Base-by-base conservation (phyloP, 2,329 filamentous ascomycete genomes). In the Penicillium vulpinum region DNA sequence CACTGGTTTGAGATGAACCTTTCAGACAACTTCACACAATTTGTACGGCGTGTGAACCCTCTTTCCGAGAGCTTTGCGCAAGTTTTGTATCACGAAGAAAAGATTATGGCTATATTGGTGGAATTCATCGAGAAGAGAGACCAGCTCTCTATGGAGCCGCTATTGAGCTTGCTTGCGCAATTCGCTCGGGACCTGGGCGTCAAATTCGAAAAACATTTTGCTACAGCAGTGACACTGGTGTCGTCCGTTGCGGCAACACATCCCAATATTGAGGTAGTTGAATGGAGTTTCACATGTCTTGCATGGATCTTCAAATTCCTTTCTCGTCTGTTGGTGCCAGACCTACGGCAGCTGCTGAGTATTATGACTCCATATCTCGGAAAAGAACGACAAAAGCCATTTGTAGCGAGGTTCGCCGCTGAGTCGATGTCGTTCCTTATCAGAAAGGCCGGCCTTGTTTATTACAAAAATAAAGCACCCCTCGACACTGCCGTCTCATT, bases 231-330 rank as follows among this genome's bases (percentile, higher is more conserved):
- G 56, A 83, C 81, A 52, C 79, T 95, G 52, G 86, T 99, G 53
- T 85, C 90, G 38, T 85, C 86, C 16, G 84, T 97, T 62, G 92
- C 92, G 11, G 87, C 87, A 52, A 89, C 86, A 66, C 86, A 90
- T 51, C 83, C 89, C 55, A 88, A 90, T 68, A 87, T 90, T 26
- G 90, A 92, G 61, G 92, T 95, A n/a, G 90, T 97, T 49, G 94
- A 99, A 77, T 97, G 93, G 92, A 93, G 91, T 49, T 99, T 99
- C 76, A 91, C 88, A 13, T 92, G 91, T 65, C 81, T 99, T 54
- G 92, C 94, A 44, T 99, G 95, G 81, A 81, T 97, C 39, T 97
- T 99, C 84, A 99, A 99, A 72, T 97, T 97, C 70, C 84, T 99
- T 5, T 95, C 92, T 2, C 87, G 91, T 62, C 83, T 97, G 0